A percentile compares a stretch with the other conserved stretches of the same genome.
phyloP scores from a whole-genome alignment of 192 early-diverging fungal species.

The Backusella mclennaniae region DNA sequence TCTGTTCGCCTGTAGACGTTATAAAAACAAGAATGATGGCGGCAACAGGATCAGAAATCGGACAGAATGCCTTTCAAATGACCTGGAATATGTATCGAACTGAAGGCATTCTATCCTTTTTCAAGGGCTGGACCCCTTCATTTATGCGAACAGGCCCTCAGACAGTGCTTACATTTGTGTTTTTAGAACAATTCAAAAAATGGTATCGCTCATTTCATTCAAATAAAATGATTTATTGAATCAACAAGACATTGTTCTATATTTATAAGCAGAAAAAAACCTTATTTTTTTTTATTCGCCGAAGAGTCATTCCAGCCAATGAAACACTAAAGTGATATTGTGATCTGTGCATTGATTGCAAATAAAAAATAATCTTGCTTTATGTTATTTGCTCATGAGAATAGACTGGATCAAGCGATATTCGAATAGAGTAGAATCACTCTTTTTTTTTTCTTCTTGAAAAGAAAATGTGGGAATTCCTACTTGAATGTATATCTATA shows the following conservation, averaged over 20 bases:
- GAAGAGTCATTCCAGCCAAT: neutral
- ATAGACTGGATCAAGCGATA: neutral
- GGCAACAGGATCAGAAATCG: constrained; percentile 42
- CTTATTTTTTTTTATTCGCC: neutral
- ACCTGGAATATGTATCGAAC: constrained; percentile 55
- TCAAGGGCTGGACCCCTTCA: constrained; percentile 84
- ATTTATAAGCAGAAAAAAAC: neutral
- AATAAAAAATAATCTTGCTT: neutral
- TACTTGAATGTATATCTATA: neutral
- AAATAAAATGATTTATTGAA: neutral
- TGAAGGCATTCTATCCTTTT: constrained; percentile 71
- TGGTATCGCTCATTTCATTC: constrained; percentile 13
- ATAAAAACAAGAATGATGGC: constrained; percentile 90
- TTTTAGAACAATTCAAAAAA: constrained; percentile 73
- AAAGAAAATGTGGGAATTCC: no score
- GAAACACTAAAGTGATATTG: neutral
- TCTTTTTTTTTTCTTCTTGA: no score
- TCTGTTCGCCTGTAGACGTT: constrained; percentile 77
- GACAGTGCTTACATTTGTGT: constrained; percentile 81
- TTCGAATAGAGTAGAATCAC: no score
- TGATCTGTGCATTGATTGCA: neutral
- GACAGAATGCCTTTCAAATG: constrained; percentile 28
- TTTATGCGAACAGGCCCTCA: constrained; percentile 83
- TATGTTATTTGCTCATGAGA: neutral
- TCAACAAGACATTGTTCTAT: neutral